Base-by-base conservation (phyloP, 2,329 filamentous ascomycete genomes). In the Didymella arachidicola region DNA sequence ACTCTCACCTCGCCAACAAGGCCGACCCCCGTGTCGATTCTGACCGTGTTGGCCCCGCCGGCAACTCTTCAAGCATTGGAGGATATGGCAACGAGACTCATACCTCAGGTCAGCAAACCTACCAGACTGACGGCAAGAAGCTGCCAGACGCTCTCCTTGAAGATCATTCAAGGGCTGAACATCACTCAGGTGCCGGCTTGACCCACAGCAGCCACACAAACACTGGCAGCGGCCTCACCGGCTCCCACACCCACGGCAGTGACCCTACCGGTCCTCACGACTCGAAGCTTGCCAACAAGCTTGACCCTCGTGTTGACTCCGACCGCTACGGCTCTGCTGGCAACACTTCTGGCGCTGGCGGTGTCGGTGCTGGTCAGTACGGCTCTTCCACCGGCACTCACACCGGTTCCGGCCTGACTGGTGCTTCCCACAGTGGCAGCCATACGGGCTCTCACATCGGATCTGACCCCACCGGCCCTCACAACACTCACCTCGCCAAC, bases 21-120 rank as follows among this genome's bases (percentile, higher is more conserved):
- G 62, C 61, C 22, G 74, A 75, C 43, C 74, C 74, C n/a, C 62
- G 72, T 1, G 72, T 76, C 11, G 73, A 74, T 49, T 69, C 67
- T 19, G 62, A 70, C 61, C 59, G 53, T 14, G 46, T 53, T 26
- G 64, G 66, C 34, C 27, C 59, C 3, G 50, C 61, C 26, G 63
- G 61, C 43, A 65, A 62, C 61, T 65, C 66, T 42, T 29, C 58
- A 2, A 55, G 61, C 14, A 22, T 52, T 56, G 59, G 53, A 25
- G 57, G 64, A 19, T 27, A 53, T n/a, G 52, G 46, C 30, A 48
- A 55, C 26, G 56, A 59, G 56, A 25, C 42, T 25, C 60, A 57
- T 58, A 61, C 42, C 12, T 56, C 56, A 30, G 56, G 56, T 54
- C 56, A 59, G 56, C 50, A 59, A 22, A 53, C 43, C 18, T 59